Evolutionary conservation across 768 basidiomycete genomes (phyloP).

Genomic region (Amanita molliuscula): DNA sequence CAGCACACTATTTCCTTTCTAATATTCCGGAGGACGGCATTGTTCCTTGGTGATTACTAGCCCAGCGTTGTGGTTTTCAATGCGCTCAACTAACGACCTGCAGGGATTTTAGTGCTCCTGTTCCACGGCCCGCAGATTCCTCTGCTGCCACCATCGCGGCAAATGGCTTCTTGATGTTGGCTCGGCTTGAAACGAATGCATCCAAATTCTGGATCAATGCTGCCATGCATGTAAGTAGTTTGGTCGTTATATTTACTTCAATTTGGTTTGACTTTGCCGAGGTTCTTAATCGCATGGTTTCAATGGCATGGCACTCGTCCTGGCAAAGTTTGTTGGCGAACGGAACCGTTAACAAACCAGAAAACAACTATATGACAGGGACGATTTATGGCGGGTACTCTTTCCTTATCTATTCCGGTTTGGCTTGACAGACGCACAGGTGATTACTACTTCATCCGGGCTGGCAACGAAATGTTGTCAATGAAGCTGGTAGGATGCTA

Average conservation of each 20-base stretch:
- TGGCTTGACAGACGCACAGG: constrained; percentile 22
- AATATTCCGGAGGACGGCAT: constrained; percentile 50
- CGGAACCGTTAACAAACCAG: constrained; percentile 52
- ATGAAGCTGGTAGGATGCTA: constrained; percentile 33
- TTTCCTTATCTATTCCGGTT: not conserved
- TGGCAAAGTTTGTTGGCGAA: constrained; percentile 61
- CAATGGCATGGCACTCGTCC: constrained; percentile 43
- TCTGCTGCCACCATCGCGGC: constrained; percentile 59
- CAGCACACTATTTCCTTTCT: constrained; percentile 52
- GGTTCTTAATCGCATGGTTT: constrained; percentile 38
- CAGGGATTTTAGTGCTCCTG: constrained; percentile 69
- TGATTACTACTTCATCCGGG: constrained; percentile 53
- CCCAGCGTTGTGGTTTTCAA: not conserved
- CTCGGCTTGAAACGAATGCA: constrained; percentile 29
- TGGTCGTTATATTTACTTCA: not conserved
- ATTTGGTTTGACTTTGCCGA: constrained; percentile 11
- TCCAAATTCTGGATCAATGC: constrained; percentile 32
- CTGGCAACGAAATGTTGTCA: constrained; percentile 40
- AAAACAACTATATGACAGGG: constrained; percentile 47
- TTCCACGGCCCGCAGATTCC: constrained; percentile 52
- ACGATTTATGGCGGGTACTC: constrained; percentile 35
- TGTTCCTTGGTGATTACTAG: constrained; percentile 45
- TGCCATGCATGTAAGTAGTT: constrained; percentile 33
- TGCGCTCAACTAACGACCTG: constrained; percentile 2
- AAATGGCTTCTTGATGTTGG: constrained; percentile 48